Evolutionary conservation across 371 early-diverging fungal genomes (phyloP).

Genomic region (Parasitella parasitica): DNA sequence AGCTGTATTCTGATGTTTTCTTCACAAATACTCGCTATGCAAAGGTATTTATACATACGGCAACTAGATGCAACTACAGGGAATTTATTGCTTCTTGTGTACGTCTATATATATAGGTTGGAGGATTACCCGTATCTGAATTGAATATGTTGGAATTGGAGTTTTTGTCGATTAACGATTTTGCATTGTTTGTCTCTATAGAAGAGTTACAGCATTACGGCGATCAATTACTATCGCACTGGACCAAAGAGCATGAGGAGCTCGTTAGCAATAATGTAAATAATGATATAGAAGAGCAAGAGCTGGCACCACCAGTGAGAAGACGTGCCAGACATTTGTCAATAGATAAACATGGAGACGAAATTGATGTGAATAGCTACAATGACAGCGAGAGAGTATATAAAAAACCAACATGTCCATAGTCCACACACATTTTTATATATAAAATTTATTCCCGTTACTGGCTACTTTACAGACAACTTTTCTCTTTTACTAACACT

Average conservation of each 20-base stretch:
- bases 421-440: background rate
- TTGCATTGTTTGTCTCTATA: conserved; percentile 70
- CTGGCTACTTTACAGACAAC: background rate
- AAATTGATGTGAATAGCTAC: conserved; percentile 8
- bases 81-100: background rate
- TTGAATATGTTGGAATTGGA: conserved; percentile 87
- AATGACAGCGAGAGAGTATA: conserved; percentile 4
- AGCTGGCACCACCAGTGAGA: conserved; percentile 18
- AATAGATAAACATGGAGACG: conserved; percentile 22
- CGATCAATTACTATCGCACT: conserved; percentile 63
- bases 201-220: conserved; percentile 83
- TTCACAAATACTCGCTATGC: conserved; percentile 90
- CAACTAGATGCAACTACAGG: background rate
- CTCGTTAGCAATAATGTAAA: background rate
- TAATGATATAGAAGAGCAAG: background rate
- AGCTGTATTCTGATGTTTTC: conserved; percentile 88
- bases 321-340: conserved; percentile 25
- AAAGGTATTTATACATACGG: conserved; percentile 56
- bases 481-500: conserved; percentile 16
- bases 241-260: conserved; percentile 42
- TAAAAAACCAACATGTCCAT: conserved; percentile 7
- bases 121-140: conserved; percentile 87
- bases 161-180: conserved; percentile 74
- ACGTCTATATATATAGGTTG: conserved; percentile 60
- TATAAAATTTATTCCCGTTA: background rate